Evolutionary conservation across 352 stramenopile species (phyloP).

Genomic region (Pelagophyceae sp.): DNA sequence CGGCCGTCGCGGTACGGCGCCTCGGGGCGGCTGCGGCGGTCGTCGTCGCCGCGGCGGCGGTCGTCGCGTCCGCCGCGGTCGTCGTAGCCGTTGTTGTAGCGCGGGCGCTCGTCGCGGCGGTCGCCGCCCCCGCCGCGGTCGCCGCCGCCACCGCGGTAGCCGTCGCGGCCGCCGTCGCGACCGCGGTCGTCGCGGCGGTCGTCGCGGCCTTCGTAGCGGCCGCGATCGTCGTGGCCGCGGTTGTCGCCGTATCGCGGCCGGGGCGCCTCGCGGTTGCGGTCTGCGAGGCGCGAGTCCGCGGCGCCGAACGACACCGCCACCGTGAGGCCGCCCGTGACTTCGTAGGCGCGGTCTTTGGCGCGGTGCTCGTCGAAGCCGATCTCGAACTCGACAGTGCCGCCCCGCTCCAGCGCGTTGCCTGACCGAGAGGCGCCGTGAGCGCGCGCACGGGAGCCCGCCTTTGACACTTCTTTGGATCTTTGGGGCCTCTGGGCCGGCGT

Average conservation of each 20-base stretch:
- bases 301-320: too few relatives aligned
- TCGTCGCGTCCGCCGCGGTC: not conserved
- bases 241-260: too few relatives aligned
- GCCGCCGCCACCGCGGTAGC: not conserved
- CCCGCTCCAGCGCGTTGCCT: not conserved
- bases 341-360: not conserved
- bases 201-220: too few relatives aligned
- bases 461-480: too few relatives aligned
- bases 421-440: too few relatives aligned
- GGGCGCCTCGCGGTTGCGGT: too few relatives aligned
- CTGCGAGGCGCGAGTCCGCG: too few relatives aligned
- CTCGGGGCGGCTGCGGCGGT: not conserved
- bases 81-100: not conserved
- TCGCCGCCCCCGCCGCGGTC: not conserved
- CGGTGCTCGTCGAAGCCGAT: not conserved
- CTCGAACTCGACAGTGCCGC: not conserved
- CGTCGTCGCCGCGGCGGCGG: not conserved
- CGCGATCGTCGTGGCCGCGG: too few relatives aligned
- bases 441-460: too few relatives aligned
- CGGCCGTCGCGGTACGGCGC: not conserved
- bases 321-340: not conserved
- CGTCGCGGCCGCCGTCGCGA: not conserved
- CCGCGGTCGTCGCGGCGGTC: conserved; percentile 14
- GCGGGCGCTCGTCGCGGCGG: not conserved
- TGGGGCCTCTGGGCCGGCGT: too few relatives aligned